Evolutionary conservation across 2,329 filamentous ascomycete species (phyloP).

Genomic region (Botrytis pseudocinerea): DNA sequence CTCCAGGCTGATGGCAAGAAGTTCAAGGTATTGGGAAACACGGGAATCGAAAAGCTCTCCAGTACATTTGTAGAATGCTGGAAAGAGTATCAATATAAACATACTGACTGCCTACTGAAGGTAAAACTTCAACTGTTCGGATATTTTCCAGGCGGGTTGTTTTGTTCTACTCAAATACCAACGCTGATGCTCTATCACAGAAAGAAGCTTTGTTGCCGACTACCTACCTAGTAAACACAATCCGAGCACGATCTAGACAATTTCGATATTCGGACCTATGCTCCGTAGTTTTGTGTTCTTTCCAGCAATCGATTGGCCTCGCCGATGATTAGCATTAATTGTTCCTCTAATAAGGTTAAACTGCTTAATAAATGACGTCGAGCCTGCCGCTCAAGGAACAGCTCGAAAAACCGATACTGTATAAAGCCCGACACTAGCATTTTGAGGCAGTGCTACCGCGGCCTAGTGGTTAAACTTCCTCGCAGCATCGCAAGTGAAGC

Average conservation of each 20-base stretch:
- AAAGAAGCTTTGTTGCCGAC: background rate
- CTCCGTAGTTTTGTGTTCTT: background rate
- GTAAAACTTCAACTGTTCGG: background rate
- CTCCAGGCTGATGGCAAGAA: background rate
- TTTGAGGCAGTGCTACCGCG: conserved; percentile 2
- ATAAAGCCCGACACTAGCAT: background rate
- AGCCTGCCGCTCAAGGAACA: background rate
- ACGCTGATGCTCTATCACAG: background rate
- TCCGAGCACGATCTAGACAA: background rate
- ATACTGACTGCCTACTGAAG: background rate
- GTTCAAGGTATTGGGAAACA: background rate
- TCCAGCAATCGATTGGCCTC: background rate
- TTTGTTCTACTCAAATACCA: background rate
- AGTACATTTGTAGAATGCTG: background rate
- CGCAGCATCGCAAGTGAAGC: background rate
- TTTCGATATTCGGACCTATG: background rate
- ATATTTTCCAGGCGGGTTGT: background rate
- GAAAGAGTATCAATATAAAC: background rate
- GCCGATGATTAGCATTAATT: background rate
- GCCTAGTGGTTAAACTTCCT: background rate
- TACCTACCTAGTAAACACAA: background rate
- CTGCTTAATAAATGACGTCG: background rate
- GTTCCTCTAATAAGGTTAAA: background rate
- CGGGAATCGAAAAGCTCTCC: background rate
- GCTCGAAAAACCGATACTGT: background rate